Percentiles rank a stretch among this genome's conserved stretches.
Evolutionary conservation across 2,329 filamentous ascomycete species (phyloP).

Genomic region (Corinectria fuckeliana): DNA sequence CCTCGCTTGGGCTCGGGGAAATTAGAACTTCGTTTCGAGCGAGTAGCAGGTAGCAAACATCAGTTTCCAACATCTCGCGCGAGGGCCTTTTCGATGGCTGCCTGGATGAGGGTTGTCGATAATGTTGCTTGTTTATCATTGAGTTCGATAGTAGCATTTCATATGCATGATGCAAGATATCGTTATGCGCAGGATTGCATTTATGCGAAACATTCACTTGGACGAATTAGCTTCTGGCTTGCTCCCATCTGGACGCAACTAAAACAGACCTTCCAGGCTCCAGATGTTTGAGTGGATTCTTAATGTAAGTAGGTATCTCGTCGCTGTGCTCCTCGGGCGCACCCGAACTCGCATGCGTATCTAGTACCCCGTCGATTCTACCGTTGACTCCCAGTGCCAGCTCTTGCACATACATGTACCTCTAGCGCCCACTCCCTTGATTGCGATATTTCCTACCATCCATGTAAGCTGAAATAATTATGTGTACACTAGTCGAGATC

Average conservation of each 20-base stretch:
- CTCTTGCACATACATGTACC: slow-evolving; percentile 8
- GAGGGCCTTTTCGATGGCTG: not conserved
- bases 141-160: not conserved
- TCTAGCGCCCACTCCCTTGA: slow-evolving; percentile 20
- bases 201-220: too few relatives aligned
- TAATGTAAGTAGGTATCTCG: not conserved
- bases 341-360: slow-evolving; percentile 26
- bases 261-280: not conserved
- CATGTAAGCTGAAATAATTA: slow-evolving; percentile 3
- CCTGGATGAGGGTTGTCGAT: not conserved
- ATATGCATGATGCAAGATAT: not conserved
- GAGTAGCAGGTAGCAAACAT: not conserved
- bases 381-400: slow-evolving; percentile 17
- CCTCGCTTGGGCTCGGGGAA: not conserved
- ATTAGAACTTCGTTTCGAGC: not conserved
- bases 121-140: not conserved
- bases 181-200: not conserved
- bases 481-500: slow-evolving; percentile 9
- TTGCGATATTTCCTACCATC: slow-evolving; percentile 15
- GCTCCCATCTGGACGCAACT: too few relatives aligned
- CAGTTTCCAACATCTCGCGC: slow-evolving; percentile 1
- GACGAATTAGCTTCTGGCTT: too few relatives aligned
- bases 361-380: slow-evolving; percentile 17
- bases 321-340: slow-evolving; percentile 6
- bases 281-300: not conserved